Evolutionary conservation across 192 early-diverging fungal genomes (phyloP).

Genomic region (Gigaspora rosea): DNA sequence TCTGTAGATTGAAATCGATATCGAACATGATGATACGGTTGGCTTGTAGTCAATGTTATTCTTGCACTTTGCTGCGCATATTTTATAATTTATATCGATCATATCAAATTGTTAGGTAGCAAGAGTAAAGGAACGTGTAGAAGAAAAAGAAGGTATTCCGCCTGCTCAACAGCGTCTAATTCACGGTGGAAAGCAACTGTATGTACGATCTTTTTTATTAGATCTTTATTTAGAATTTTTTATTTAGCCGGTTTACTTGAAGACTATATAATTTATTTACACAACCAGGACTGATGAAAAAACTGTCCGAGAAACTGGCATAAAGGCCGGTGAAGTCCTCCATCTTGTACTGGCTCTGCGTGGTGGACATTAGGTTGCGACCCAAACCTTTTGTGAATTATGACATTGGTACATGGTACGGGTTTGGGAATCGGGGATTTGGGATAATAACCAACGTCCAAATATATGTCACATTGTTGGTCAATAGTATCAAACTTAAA

Average conservation of each 20-base stretch:
- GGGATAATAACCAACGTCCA: too few species aligned
- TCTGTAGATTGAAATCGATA: slow-evolving; percentile 85
- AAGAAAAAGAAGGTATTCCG: slow-evolving; percentile 97
- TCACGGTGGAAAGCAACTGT: slow-evolving; percentile 94
- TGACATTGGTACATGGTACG: too few species aligned
- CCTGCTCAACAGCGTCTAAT: slow-evolving; percentile 95
- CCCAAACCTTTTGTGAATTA: too few species aligned
- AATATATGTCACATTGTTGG: too few species aligned
- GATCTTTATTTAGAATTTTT: background rate
- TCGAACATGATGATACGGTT: slow-evolving; percentile 77
- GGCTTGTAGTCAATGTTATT: background rate
- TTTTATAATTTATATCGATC: background rate
- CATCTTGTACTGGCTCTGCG: slow-evolving; percentile 95
- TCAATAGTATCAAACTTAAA: too few species aligned
- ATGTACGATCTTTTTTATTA: slow-evolving; percentile 31
- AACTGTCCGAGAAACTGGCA: slow-evolving; percentile 64
- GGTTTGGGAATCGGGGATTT: too few species aligned
- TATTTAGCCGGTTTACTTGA: background rate
- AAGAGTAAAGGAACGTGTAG: slow-evolving; percentile 88
- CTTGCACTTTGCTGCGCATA: background rate
- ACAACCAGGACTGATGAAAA: slow-evolving; percentile 75
- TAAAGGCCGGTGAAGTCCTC: slow-evolving; percentile 80
- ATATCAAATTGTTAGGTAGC: slow-evolving; percentile 54
- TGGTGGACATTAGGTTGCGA: slow-evolving; percentile 60
- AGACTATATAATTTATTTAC: background rate